phyloP scores from a whole-genome alignment of 495 filamentous ascomycete species.

The Penicillium daleae region DNA sequence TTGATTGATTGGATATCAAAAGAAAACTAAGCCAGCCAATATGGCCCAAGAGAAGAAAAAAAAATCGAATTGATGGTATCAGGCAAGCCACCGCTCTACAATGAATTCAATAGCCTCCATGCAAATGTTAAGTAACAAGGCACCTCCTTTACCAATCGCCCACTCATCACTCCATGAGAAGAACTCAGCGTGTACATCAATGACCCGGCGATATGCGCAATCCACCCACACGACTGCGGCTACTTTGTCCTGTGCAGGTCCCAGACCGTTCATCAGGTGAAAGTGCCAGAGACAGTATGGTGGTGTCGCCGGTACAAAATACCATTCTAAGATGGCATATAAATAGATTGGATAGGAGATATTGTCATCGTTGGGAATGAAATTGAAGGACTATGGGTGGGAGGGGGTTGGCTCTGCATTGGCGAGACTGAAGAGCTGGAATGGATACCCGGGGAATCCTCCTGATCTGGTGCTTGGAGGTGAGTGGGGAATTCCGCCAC shows the following conservation, averaged over 20 bases:
- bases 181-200: slow-evolving; percentile 20
- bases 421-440: slow-evolving; percentile 28
- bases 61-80: slow-evolving; percentile 35
- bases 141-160: slow-evolving; percentile 13
- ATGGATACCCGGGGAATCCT: slow-evolving; percentile 30
- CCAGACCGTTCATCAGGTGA: slow-evolving; percentile 15
- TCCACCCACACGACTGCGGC: neutral
- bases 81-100: slow-evolving; percentile 25
- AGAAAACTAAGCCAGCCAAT: neutral
- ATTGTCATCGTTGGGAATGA: slow-evolving; percentile 8
- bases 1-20: slow-evolving; percentile 10
- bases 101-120: slow-evolving; percentile 28
- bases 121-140: slow-evolving; percentile 24
- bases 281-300: neutral
- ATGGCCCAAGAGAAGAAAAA: slow-evolving; percentile 5
- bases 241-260: slow-evolving; percentile 6
- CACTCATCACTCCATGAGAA: slow-evolving; percentile 17
- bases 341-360: slow-evolving; percentile 23
- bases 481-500: slow-evolving; percentile 28
- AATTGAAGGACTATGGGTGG: slow-evolving; percentile 16
- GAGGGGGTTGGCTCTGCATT: slow-evolving; percentile 16
- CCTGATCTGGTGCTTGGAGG: slow-evolving; percentile 17
- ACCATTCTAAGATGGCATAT: slow-evolving; percentile 21
- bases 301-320: slow-evolving; percentile 12
- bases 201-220: slow-evolving; percentile 14